Evolutionary conservation across 2,329 filamentous ascomycete genomes (phyloP), one percentile per base, ranked within the genome.

Genomic region (Ceratocystis ficicola): DNA sequence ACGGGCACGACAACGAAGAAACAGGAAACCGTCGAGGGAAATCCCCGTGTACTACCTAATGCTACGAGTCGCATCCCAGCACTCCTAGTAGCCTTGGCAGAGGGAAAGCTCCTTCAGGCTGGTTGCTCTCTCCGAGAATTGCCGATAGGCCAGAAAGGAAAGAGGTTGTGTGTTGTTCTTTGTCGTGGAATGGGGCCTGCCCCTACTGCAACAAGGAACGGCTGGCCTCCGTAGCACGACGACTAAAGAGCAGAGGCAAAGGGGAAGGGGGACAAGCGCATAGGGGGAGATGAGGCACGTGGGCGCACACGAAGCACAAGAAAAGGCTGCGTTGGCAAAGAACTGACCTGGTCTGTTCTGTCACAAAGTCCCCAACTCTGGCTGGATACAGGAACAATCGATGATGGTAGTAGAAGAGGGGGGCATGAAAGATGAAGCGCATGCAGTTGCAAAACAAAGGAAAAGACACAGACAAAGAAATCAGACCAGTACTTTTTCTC

Each of bases 381-480:
- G 32, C 52, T 32, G 52, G 52, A 32, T 57, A 57, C 52, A 57
- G 52, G 52, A 57, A 57, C 25, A 25, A 32, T 41, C 12, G 52
- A 32, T 17, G 28, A 25, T 12, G 61, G 41, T 50, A 36, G 32
- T 41, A 32, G 41, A 46, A 12, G 41, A 22, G 32, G 30, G n/a
- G 41, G 32, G 32, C 22, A 22, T 20, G 32, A 44, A 44, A 62
- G 17, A 5, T 7, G 41, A n/a, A 22, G 6, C 41, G 32, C 22
- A 62, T 36, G 41, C 15, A 22, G 22, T 17, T 32, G 25, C 32
- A 22, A 60, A 30, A 41, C 36, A 48, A 50, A 22, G 17, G 22
- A 30, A 22, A 22, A 57, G 22, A 59, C 8, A 41, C 12, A 65
- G 41, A 55, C n/a, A 65, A 25, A 30, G 25, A 55, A 44, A 60